phyloP scores from a whole-genome alignment of 106 monocot genomes.

The Dendrobium nobile region DNA sequence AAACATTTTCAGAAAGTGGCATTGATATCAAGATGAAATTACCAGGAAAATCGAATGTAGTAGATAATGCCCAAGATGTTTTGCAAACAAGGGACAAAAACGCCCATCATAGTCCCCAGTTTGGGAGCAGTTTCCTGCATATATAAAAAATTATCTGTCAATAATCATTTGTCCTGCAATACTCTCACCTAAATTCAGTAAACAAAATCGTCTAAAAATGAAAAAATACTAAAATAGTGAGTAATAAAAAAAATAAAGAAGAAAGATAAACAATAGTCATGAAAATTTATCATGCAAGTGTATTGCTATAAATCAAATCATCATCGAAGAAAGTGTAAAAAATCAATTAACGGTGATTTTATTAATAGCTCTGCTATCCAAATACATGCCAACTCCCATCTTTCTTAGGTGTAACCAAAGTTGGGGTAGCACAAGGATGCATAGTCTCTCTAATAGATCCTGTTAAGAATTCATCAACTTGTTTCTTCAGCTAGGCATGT shows the following conservation, averaged over 20 bases:
- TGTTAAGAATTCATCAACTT: neutral
- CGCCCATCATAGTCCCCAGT: slow-evolving; percentile 91
- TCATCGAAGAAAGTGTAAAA: too few species aligned
- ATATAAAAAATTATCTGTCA: slow-evolving; percentile 5
- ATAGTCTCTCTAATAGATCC: neutral
- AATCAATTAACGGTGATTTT: too few species aligned
- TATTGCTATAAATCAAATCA: too few species aligned
- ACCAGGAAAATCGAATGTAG: slow-evolving; percentile 98
- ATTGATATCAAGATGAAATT: slow-evolving; percentile 11
- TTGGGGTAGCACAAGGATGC: neutral
- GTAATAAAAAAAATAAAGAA: neutral
- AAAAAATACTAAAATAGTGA: neutral
- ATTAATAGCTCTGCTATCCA: too few species aligned
- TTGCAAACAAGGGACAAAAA: slow-evolving; percentile 95
- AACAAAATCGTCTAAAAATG: neutral
- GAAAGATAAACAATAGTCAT: neutral
- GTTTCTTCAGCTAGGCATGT: neutral
- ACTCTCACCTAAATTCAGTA: neutral
- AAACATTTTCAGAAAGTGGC: neutral
- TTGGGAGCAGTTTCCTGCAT: slow-evolving; percentile 59
- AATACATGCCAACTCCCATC: too few species aligned
- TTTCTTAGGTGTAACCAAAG: neutral
- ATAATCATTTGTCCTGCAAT: neutral
- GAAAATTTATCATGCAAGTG: too few species aligned
- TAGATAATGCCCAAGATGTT: slow-evolving; percentile 96